Conservation (phyloP, 352 stramenopile species). For the Pythium rishiriense region DNA sequence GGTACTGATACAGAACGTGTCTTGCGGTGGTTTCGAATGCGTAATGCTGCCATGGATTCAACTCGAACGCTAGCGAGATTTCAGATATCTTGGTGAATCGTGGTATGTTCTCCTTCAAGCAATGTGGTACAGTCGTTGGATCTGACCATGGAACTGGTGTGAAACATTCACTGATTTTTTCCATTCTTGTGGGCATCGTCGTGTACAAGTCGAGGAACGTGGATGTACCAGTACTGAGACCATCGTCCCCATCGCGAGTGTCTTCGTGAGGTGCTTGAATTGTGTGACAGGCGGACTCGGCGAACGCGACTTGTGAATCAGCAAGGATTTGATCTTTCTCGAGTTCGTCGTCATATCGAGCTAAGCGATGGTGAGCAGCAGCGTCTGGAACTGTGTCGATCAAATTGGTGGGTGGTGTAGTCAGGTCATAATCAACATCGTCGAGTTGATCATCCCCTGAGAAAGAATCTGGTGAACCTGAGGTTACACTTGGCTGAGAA, state of each 20-base stretch:
- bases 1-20: conserved; percentile 8
- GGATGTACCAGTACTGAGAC: not conserved
- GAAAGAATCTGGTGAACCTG: no score
- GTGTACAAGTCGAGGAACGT: conserved; percentile 3
- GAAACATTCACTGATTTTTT: conserved; percentile 6
- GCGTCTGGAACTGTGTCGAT: conserved; percentile 4
- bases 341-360: conserved; percentile 5
- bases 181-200: not conserved
- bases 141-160: conserved; percentile 4
- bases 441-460: no score
- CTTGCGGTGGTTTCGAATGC: conserved; percentile 2
- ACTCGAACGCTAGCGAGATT: conserved; percentile 4
- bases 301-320: not conserved
- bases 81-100: conserved; percentile 1
- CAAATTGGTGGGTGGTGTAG: not conserved
- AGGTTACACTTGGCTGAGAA: not conserved
- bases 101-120: not conserved
- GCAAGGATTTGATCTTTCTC: conserved; percentile 1
- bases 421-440: no score
- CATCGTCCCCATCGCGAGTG: not conserved
- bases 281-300: not conserved
- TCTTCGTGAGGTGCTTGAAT: not conserved
- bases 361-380: not conserved
- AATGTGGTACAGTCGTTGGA: not conserved
- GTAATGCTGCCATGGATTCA: conserved; percentile 11